These are phyloP conservation scores for Quercus robur DNA, from an alignment of 306 rosid genomes.

Conservation along the genomic window DNA sequence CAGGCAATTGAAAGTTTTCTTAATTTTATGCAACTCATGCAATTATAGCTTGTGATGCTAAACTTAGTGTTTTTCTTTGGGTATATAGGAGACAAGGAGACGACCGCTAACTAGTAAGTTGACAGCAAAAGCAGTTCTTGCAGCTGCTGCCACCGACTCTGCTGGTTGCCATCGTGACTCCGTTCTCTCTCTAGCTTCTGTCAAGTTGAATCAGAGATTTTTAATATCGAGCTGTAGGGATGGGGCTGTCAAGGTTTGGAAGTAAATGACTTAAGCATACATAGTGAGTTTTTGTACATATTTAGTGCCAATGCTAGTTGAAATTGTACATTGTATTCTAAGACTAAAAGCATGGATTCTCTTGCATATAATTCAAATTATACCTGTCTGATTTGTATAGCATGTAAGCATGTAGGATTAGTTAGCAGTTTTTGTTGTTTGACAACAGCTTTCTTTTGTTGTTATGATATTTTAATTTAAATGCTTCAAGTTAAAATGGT, in stretches of 20 bases:
- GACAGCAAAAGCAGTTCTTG: conserved; percentile 74
- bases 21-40: conserved; percentile 7
- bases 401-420: conserved; percentile 9
- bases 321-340: conserved; percentile 35
- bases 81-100: conserved; percentile 73
- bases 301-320: conserved; percentile 31
- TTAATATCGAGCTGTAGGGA: conserved; percentile 87
- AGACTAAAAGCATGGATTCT: conserved; percentile 19
- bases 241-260: conserved; percentile 97
- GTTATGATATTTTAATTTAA: not conserved
- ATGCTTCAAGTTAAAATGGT: not conserved
- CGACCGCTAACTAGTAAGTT: conserved; percentile 65
- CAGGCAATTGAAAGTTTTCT: not conserved
- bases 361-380: not conserved
- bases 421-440: not conserved
- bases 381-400: conserved; percentile 27
- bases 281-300: conserved; percentile 42
- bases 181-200: conserved; percentile 73
- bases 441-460: not conserved
- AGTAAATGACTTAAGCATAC: conserved; percentile 36
- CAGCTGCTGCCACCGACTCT: conserved; percentile 92
- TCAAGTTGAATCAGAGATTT: conserved; percentile 92
- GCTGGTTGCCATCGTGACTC: conserved; percentile 95
- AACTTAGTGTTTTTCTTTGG: conserved; percentile 14
- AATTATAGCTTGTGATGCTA: conserved; percentile 12